Evolutionary conservation across 805 yeast genomes (phyloP), one percentile per base, ranked within the genome.

Genomic region (Metschnikowia cerradonensis): DNA sequence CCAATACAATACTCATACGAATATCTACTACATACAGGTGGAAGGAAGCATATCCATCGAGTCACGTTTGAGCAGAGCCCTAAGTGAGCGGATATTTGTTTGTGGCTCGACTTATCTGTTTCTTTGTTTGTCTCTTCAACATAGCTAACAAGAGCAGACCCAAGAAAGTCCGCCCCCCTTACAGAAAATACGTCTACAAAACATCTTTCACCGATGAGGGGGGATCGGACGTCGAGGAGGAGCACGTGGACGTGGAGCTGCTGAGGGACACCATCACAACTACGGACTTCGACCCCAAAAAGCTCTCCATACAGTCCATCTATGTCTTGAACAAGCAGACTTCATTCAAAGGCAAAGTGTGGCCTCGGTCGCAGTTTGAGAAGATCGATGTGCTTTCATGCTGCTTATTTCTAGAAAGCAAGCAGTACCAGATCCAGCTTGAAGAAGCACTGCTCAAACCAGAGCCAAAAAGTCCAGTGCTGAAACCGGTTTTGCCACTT

Each of bases 121-220:
- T 14, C 26, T 11, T 37, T 37, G 39, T 17, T 11, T 14, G 4
- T 8, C 23, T 35, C 23, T 45, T 49, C 59, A 55, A 22, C 33
- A 90, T 90, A 84, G 97, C 90, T 33, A 90, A 90, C 69, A 90
- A 90, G 67, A 71, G 91, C 62, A 79, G 97, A 65, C 90, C 96
- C 10, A 86, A 86, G 75, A 86, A 90, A 75, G 74, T 79, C 43
- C 83, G 84, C 55, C 90, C 90, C 50, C 90, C 91, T 5, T 90
- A 88, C 69, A 78, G 83, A 67, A 79, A 84, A 66, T 89, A 88
- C 65, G 90, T 79, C 42, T 82, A 81, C 58, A 76, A 80, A 32
- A 73, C 76, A 26, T 66, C 60, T 55, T 62, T 58, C 45, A 60
- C 65, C 5, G 63, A 58, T 33, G 60, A 51, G 20, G 55, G 41